Base-by-base conservation (phyloP, 2,329 filamentous ascomycete genomes). In the Fragosphaeria purpurea region DNA sequence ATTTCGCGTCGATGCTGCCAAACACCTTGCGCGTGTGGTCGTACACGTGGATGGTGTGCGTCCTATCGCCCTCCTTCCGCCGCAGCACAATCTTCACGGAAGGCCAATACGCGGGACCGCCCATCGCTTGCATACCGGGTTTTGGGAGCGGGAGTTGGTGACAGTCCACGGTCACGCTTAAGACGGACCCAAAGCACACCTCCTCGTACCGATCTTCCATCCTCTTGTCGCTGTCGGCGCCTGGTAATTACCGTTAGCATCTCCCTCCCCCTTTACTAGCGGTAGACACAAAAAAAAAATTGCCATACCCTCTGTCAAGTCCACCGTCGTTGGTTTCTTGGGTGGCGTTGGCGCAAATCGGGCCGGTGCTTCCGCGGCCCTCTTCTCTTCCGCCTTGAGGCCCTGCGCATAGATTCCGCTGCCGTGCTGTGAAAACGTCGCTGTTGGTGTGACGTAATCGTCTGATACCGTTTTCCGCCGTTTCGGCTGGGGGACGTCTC, bases 141-240 rank as follows among this genome's bases (percentile, higher is more conserved):
- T 82, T 88, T 0, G 82, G 80, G 3, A 74, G 78, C 1, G 88
- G 88, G 2, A 91, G 79, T 38, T 72, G 69, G 59, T 80, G 75
- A 54, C 83, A 85, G 55, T 83, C 80, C 41, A 93, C 71, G 49
- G 71, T 77, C 3, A 82, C 78, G 13, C 75, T 76, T 50, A 88
- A 82, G 22, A 94, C 67, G 67, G 85, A 85, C 41, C 88, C 88
- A 61, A 86, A 89, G 66, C 88, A 94, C 4, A 94, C 84, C 60
- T 88, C 81, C 22, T 82, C 75, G 44, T 72, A 76, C 34, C 80
- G 73, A 50, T 86, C 76, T 41, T 75, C 73, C 11, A 82, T 65
- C 8, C 85, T 79, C 32, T 81, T 77, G 42, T 85, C 82, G 13
- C 71, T 73, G 31, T 53, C 63, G 56, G 60, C 61, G 34, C 60